phyloP scores from a whole-genome alignment of 768 basidiomycete species.

The Serendipita sp. region DNA sequence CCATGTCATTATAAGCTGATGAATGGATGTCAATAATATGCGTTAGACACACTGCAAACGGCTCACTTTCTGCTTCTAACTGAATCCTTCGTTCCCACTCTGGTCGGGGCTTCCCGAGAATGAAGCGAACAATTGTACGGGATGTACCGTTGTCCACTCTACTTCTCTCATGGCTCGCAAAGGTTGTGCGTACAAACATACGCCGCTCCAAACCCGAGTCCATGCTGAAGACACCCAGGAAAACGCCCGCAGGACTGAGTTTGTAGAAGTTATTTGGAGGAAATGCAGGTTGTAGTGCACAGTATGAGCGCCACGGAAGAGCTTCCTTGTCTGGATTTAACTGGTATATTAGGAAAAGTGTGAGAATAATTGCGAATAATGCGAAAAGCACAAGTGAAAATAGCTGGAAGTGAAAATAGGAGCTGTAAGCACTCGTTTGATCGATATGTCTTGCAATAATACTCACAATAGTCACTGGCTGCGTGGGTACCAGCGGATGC shows the following conservation, averaged over 20 bases:
- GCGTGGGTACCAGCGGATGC: slow-evolving; percentile 63
- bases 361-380: slow-evolving; percentile 66
- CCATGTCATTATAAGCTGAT: slow-evolving; percentile 69
- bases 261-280: slow-evolving; percentile 58
- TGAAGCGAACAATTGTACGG: slow-evolving; percentile 72
- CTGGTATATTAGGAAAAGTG: slow-evolving; percentile 76
- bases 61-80: slow-evolving; percentile 83
- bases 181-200: slow-evolving; percentile 75
- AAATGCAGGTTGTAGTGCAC: slow-evolving; percentile 57
- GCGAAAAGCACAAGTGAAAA: slow-evolving; percentile 61
- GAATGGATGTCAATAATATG: slow-evolving; percentile 6
- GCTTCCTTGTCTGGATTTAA: slow-evolving; percentile 94
- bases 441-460: neutral
- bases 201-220: slow-evolving; percentile 74
- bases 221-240: slow-evolving; percentile 80
- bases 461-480: slow-evolving; percentile 67
- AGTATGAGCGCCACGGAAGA: slow-evolving; percentile 88
- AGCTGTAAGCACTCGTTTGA: neutral
- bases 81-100: slow-evolving; percentile 65
- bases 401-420: slow-evolving; percentile 27
- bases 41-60: neutral
- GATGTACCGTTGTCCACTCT: slow-evolving; percentile 60
- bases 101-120: slow-evolving; percentile 69
- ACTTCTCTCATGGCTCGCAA: slow-evolving; percentile 71
- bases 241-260: slow-evolving; percentile 68